phyloP scores from a whole-genome alignment of 1,284 basidiomycete genomes.

The Rhodotorula sp. region DNA sequence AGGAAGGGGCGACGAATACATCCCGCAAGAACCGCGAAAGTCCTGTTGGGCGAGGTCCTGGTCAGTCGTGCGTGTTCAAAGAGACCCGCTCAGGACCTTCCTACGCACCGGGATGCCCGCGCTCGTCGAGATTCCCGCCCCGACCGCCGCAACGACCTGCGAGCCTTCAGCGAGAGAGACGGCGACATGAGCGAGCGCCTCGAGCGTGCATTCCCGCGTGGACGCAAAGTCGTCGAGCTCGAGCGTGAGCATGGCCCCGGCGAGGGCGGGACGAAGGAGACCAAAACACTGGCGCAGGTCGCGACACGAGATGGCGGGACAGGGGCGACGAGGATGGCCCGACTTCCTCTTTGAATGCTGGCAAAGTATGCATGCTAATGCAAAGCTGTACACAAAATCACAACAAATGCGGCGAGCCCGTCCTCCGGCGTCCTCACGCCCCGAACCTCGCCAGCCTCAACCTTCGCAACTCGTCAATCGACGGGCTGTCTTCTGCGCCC shows the following conservation, averaged over 20 bases:
- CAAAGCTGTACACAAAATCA: not conserved
- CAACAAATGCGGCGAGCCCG: not conserved
- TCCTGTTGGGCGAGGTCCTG: not conserved
- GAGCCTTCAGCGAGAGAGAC: not conserved
- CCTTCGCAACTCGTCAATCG: conserved; percentile 72
- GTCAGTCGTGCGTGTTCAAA: not conserved
- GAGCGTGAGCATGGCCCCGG: not conserved
- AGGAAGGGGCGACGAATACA: conserved; percentile 56
- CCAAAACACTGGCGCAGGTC: not conserved
- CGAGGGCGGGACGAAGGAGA: not conserved
- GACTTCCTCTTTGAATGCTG: not conserved
- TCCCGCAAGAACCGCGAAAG: conserved; percentile 50
- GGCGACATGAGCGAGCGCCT: not conserved
- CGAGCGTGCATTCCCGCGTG: not conserved
- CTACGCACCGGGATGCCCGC: conserved; percentile 92
- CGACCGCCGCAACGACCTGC: conserved; percentile 51
- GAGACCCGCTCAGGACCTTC: conserved; percentile 53
- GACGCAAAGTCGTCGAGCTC: not conserved
- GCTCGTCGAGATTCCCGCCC: conserved; percentile 88
- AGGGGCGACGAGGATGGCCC: too few species aligned
- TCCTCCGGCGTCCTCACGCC: not conserved
- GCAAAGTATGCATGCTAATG: not conserved
- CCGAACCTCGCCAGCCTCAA: conserved; percentile 71
- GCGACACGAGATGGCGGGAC: not conserved
- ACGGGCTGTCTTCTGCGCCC: conserved; percentile 52